These are phyloP conservation scores for Ehretia macrophylla DNA, from an alignment of 257 asterid genomes.

Conservation along the genomic window DNA sequence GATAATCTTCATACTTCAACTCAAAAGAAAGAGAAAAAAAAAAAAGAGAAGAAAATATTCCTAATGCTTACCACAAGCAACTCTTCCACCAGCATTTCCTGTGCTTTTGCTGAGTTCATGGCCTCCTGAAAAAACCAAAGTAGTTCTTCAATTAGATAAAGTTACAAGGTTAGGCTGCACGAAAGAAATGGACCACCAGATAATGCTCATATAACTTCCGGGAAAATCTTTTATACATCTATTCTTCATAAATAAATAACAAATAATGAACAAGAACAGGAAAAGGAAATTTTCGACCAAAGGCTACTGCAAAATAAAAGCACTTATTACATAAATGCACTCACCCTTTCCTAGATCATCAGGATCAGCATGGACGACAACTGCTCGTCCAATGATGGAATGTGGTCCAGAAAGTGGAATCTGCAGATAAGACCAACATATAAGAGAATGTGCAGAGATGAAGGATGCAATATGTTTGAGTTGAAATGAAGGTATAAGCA, in stretches of 20 bases:
- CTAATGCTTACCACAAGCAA: conserved; percentile 72
- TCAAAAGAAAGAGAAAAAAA: background rate
- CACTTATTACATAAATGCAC: background rate
- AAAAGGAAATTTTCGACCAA: no score
- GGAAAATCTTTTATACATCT: no score
- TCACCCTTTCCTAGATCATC: conserved; percentile 97
- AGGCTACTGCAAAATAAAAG: no score
- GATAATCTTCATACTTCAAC: background rate
- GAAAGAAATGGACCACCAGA: no score
- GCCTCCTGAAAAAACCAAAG: conserved; percentile 46
- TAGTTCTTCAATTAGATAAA: no score
- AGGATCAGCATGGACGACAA: conserved; percentile 93
- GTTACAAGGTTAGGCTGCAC: no score
- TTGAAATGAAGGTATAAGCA: background rate
- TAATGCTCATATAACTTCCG: no score
- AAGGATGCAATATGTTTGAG: background rate
- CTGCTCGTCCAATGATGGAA: conserved; percentile 94
- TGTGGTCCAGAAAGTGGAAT: conserved; percentile 79
- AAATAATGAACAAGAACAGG: no score
- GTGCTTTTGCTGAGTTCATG: conserved; percentile 88
- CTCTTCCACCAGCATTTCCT: conserved; percentile 94
- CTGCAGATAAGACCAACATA: conserved; percentile 25
- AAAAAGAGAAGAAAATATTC: background rate
- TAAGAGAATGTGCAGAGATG: background rate
- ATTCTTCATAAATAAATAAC: no score